A percentile compares a stretch with the other conserved stretches of the same genome.
Evolutionary conservation across 306 rosid genomes (phyloP).

Genomic region (Lathyrus tuberosus): DNA sequence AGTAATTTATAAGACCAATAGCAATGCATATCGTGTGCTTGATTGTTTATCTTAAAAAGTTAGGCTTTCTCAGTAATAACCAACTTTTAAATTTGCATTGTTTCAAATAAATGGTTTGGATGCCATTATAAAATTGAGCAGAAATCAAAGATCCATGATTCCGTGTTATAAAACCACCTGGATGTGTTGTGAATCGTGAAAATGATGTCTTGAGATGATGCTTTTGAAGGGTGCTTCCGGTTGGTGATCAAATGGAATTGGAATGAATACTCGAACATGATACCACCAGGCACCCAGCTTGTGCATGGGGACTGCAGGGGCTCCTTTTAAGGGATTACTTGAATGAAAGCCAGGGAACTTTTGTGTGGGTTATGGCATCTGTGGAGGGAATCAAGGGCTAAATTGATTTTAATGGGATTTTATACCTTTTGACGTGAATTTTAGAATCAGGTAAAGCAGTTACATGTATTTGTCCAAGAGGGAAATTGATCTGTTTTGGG

Average conservation of each 20-base stretch:
- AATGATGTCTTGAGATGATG: background rate
- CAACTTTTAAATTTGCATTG: background rate
- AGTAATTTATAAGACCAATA: slow-evolving; percentile 4
- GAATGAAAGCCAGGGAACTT: background rate
- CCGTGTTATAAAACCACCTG: background rate
- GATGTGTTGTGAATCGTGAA: background rate
- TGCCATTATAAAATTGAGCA: background rate
- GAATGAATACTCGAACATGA: slow-evolving; percentile 24
- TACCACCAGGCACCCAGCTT: slow-evolving; percentile 1
- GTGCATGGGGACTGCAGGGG: background rate
- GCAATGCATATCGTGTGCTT: background rate
- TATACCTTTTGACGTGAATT: background rate
- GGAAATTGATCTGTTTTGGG: background rate
- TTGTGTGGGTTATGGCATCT: background rate
- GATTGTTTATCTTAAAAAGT: background rate
- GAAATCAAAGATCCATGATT: background rate
- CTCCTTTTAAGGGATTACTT: background rate
- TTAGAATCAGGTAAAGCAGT: background rate
- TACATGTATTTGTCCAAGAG: background rate
- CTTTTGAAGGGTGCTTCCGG: background rate
- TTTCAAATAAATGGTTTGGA: background rate
- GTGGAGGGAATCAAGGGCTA: background rate
- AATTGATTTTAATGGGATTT: slow-evolving; percentile 4
- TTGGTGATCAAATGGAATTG: background rate
- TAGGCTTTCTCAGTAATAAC: background rate